Percentiles rank a stretch among this genome's conserved stretches.
phyloP scores from a whole-genome alignment of 1,284 basidiomycete genomes.

The Ganoderma sp. region DNA sequence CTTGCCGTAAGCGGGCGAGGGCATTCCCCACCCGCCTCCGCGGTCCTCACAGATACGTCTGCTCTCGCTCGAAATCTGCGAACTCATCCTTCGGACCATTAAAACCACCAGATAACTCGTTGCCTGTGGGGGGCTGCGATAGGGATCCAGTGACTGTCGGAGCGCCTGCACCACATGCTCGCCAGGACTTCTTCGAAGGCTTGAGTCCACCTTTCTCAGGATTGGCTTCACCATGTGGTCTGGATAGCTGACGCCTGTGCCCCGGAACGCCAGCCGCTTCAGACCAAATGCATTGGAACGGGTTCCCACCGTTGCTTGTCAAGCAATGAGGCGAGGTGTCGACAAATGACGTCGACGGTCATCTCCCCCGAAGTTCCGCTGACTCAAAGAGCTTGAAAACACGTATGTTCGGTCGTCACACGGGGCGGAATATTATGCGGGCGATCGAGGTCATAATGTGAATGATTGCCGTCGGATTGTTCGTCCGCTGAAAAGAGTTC shows the following conservation, averaged over 20 bases:
- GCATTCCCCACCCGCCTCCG: neutral
- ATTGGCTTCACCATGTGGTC: conserved; percentile 30
- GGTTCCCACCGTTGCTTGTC: conserved; percentile 28
- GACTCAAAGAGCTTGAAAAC: neutral
- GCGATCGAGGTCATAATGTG: neutral
- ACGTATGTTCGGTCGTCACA: neutral
- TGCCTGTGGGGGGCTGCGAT: conserved; percentile 17
- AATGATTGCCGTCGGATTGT: neutral
- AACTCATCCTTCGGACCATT: neutral
- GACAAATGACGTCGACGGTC: conserved; percentile 29
- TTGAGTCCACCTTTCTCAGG: conserved; percentile 31
- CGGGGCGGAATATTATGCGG: neutral
- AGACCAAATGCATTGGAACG: neutral
- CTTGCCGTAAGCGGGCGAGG: conserved; percentile 23
- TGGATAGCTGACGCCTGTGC: conserved; percentile 22
- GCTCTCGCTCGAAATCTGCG: neutral
- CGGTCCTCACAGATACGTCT: neutral
- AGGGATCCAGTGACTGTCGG: conserved; percentile 26
- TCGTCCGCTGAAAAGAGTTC: neutral
- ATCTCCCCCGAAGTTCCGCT: conserved; percentile 5
- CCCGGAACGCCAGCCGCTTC: conserved; percentile 9
- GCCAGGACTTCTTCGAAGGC: conserved; percentile 29
- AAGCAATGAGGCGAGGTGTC: conserved; percentile 15
- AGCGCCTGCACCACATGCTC: conserved; percentile 31
- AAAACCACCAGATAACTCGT: neutral